Evolutionary conservation across 2,329 filamentous ascomycete genomes (phyloP).

Genomic region (Phyllosticta citrichinensis): DNA sequence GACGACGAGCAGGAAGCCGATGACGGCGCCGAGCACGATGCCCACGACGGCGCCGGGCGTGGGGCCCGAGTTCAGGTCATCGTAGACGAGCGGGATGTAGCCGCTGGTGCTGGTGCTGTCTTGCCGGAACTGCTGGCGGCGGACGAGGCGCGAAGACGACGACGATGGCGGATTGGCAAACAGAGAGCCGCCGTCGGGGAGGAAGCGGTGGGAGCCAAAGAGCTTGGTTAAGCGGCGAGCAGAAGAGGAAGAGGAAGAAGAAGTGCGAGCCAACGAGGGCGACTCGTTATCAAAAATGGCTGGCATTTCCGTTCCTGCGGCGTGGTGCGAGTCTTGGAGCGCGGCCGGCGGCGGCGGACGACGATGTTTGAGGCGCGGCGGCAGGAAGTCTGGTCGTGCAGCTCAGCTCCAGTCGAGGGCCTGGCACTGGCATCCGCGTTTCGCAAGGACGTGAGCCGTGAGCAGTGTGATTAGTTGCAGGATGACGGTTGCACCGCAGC

Average conservation of each 20-base stretch:
- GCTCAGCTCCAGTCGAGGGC: not conserved
- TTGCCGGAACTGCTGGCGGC: constrained; percentile 3
- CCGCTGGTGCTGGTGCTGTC: constrained; percentile 21
- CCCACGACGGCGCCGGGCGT: constrained; percentile 49
- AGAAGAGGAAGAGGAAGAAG: not conserved
- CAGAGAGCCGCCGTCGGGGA: not conserved
- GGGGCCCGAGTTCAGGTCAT: constrained; percentile 42
- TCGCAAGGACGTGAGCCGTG: not conserved
- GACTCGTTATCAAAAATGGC: not conserved
- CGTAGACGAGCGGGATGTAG: constrained; percentile 54
- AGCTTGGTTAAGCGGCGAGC: not conserved
- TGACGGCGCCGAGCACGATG: constrained; percentile 47
- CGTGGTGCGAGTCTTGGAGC: not conserved
- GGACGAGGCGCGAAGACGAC: not conserved
- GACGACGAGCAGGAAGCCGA: constrained; percentile 42
- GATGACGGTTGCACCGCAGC: not conserved
- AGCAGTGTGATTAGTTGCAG: not conserved
- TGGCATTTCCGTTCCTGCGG: constrained; percentile 2
- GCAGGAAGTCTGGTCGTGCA: not conserved
- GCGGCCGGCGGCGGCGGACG: not conserved
- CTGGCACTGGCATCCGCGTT: not conserved
- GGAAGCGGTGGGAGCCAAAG: not conserved
- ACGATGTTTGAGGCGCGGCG: not conserved
- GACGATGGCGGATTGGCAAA: not conserved
- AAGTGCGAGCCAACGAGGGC: not conserved